Base-by-base conservation (phyloP, 805 yeast species). In the Candida saitoana region DNA sequence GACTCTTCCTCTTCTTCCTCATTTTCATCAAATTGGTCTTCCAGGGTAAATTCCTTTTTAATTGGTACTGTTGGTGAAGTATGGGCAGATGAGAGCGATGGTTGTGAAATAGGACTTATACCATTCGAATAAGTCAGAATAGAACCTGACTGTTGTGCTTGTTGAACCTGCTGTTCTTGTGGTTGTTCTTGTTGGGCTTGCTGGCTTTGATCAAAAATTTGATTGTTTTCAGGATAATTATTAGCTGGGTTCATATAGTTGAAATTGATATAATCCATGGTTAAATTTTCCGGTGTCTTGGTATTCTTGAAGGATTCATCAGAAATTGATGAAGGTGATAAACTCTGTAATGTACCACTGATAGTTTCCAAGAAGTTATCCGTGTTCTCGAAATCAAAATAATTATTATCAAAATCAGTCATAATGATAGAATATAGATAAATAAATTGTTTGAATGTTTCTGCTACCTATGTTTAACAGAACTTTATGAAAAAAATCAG, bases 351-450 rank as follows among this genome's bases (percentile, higher is more conserved):
- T 14, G 58, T 46, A 6, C 61, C 64, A n/a, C 61, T 52, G 12
- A 64, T 53, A 30, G 50, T 49, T 38, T 55, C 56, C 36, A 65
- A 49, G 38, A 65, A 63, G 40, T 40, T 51, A 41, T 63, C 66
- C 12, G 68, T 51, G 29, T 56, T 50, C 16, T 57, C 63, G 44
- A 65, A 63, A 41, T 54, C 55, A 39, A 55, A 56, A 18, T 44
- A 49, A 4, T 41, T 45, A 38, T 41, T 18, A 16, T 36, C 29
- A 18, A 36, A 22, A 6, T 36, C 38, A 15, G 17, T 36, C 38
- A 36, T 36, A 29, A 5, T 29, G 16, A 14, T 33, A 7, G 14
- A 33, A 33, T 12, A 4, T 7, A 17, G 17, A 8, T 18, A 17
- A 17, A 33, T 9, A 5, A 6, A 16, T 9, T 17, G 7, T 14